Percentiles rank a stretch among this genome's conserved stretches.
These are phyloP conservation scores for Abelmoschus esculentus DNA, from an alignment of 345 rosid species.

Conservation along the genomic window DNA sequence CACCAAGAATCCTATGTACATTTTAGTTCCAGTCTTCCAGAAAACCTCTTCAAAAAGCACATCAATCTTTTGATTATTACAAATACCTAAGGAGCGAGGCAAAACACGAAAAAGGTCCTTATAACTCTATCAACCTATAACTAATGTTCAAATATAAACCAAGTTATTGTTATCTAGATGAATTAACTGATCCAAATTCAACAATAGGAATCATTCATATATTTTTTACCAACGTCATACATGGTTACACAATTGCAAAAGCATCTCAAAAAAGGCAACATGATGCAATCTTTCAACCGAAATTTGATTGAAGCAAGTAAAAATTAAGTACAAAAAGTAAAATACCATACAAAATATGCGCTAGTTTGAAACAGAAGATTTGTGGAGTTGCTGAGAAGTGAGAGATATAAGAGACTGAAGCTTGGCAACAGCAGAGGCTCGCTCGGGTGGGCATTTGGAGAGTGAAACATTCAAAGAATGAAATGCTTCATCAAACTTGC, in stretches of 20 bases:
- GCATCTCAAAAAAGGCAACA: background rate
- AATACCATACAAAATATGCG: background rate
- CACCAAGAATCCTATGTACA: background rate
- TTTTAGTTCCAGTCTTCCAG: background rate
- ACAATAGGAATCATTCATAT: background rate
- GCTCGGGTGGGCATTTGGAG: constrained; percentile 29
- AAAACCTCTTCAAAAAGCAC: background rate
- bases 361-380: constrained; percentile 9
- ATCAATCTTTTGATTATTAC: background rate
- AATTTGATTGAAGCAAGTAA: background rate
- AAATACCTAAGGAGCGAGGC: background rate
- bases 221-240: background rate
- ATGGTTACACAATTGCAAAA: background rate
- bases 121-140: background rate
- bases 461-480: constrained; percentile 46
- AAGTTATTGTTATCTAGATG: background rate
- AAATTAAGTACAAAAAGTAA: background rate
- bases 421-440: constrained; percentile 50
- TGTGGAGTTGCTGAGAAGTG: constrained; percentile 24
- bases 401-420: constrained; percentile 43
- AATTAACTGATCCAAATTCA: background rate
- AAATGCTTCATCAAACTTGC: constrained; percentile 62
- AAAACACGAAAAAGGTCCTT: constrained; percentile 3
- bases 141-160: background rate
- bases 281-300: background rate